Base-by-base conservation (phyloP, 805 yeast species). In the Ogataea saltuana region DNA sequence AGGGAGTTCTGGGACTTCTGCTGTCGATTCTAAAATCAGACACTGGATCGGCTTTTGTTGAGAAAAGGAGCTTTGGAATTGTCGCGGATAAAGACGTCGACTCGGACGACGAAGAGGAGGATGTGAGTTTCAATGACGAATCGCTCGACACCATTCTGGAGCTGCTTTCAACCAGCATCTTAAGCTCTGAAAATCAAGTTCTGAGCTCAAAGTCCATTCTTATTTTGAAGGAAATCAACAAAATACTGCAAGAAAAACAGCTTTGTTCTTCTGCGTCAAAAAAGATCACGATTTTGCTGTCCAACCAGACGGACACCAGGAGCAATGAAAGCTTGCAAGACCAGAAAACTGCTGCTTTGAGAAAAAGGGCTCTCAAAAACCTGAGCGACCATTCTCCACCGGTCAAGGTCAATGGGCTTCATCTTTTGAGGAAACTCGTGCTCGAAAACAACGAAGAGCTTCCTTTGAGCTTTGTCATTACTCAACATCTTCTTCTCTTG, bases 341-440 rank as follows among this genome's bases (percentile, higher is more conserved):
- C 31, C 70, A 67, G 9, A 43, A 58, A 6, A 76, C 81, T 35
- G 60, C 61, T 20, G 65, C 64, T 18, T 48, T 63, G 0, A 64
- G 85, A 35, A 72, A 75, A 12, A 69, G 77, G 23, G 96, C 96
- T 0, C 65, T 87, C 27, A 68, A 75, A 1, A 78, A 81, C 46
- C 62, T 93, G 32, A 80, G 80, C 43, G 96, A 90, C 62, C 85
- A 90, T 0, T 65, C 85, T 32, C 82, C 86, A 3, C 96, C 98
- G 0, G 77, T 91, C 2, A 71, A 89, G 41, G 98, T 95, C 0
- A 89, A 86, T 61, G 98, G 98, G 0, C 65, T 93, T 7, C 77
- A 76, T 49, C 62, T 81, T 18, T 61, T 91, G 22, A 69, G 88
- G 21, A 71, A 74, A 43, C 67, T 88, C 32, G 38, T 34, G 21